phyloP scores from a whole-genome alignment of 108 stramenopile species.

The Nitzschia sp. region DNA sequence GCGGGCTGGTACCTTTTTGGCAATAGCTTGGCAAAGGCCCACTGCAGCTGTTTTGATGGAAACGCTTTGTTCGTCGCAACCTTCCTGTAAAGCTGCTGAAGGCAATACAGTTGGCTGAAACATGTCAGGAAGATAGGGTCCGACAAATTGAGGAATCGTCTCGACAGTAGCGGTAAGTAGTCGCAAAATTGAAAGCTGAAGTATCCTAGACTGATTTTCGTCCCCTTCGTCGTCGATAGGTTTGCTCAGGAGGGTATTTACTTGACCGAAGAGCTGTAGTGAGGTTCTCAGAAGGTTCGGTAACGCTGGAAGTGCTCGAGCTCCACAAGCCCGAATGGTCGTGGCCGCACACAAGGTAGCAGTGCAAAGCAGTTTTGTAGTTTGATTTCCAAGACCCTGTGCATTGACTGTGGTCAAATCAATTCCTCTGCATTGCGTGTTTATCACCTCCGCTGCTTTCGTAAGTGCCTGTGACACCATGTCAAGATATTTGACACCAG shows the following conservation, averaged over 20 bases:
- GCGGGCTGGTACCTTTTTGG: slow-evolving; percentile 54
- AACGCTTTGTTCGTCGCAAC: slow-evolving; percentile 20
- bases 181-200: slow-evolving; percentile 63
- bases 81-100: slow-evolving; percentile 39
- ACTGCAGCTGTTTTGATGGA: slow-evolving; percentile 26
- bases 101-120: slow-evolving; percentile 54
- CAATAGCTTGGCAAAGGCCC: slow-evolving; percentile 43
- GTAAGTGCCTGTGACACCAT: slow-evolving; percentile 6
- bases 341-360: slow-evolving; percentile 64
- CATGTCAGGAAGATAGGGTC: slow-evolving; percentile 60
- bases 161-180: slow-evolving; percentile 55
- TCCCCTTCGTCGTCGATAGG: slow-evolving; percentile 20
- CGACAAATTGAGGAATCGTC: slow-evolving; percentile 75
- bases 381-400: background rate
- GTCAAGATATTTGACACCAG: slow-evolving; percentile 5
- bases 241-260: slow-evolving; percentile 28
- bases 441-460: slow-evolving; percentile 16
- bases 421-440: background rate
- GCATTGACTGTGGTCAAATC: background rate
- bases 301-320: slow-evolving; percentile 57
- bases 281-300: slow-evolving; percentile 66
- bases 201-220: slow-evolving; percentile 18
- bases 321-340: slow-evolving; percentile 58
- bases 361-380: slow-evolving; percentile 36
- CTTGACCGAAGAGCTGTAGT: slow-evolving; percentile 35